Evolutionary conservation across 805 yeast species (phyloP).

Genomic region (Zygoascus ofunaensis): DNA sequence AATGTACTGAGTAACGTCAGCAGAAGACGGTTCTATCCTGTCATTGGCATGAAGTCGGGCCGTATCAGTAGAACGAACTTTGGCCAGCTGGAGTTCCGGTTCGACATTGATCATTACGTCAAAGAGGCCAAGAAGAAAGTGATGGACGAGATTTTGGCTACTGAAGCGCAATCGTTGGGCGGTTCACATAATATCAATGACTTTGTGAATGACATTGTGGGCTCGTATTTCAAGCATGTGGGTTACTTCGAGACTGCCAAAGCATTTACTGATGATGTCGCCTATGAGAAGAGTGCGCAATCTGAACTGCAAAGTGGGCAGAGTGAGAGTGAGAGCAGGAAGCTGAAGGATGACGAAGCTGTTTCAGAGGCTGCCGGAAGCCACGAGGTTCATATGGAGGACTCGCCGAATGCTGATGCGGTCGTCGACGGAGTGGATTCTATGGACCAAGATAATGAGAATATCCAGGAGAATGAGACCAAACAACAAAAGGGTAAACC

Average conservation of each 20-base stretch:
- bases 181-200: conserved; percentile 10
- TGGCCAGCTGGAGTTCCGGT: conserved; percentile 41
- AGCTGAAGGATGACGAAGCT: conserved; percentile 26
- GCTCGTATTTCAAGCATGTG: conserved; percentile 47
- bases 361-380: too few relatives aligned
- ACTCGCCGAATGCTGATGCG: conserved; percentile 28
- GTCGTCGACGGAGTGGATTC: conserved; percentile 15
- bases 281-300: conserved; percentile 21
- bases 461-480: too few relatives aligned
- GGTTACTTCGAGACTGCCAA: conserved; percentile 49
- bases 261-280: conserved; percentile 42
- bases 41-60: conserved; percentile 38
- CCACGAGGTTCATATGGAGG: conserved; percentile 1
- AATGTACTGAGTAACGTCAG: conserved; percentile 30
- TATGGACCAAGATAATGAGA: background rate
- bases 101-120: conserved; percentile 50
- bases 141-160: conserved; percentile 9
- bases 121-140: conserved; percentile 35
- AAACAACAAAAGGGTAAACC: too few relatives aligned
- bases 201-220: conserved; percentile 30
- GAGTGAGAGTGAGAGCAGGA: conserved; percentile 10
- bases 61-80: conserved; percentile 44
- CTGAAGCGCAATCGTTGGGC: conserved; percentile 3
- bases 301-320: conserved; percentile 12
- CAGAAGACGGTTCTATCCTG: conserved; percentile 34